phyloP scores from a whole-genome alignment of 2,329 filamentous ascomycete genomes.

The Fusarium luffae region DNA sequence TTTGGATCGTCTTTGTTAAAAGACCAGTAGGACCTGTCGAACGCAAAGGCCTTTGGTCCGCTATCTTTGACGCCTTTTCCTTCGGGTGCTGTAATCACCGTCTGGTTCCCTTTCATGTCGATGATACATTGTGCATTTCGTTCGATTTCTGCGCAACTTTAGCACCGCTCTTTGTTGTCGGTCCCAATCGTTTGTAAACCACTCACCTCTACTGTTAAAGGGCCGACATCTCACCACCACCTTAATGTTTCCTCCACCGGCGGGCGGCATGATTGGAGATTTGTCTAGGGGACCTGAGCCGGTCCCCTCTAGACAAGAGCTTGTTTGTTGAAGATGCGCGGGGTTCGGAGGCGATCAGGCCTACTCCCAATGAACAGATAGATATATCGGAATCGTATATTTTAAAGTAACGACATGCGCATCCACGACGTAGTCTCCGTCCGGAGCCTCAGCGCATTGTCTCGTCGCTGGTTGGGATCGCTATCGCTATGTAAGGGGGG shows the following conservation, averaged over 20 bases:
- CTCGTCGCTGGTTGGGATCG: slow-evolving; percentile 25
- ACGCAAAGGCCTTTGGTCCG: slow-evolving; percentile 87
- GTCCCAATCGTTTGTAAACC: slow-evolving; percentile 1
- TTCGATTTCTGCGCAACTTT: slow-evolving; percentile 75
- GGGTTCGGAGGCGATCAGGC: slow-evolving; percentile 28
- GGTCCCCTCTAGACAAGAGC: slow-evolving; percentile 49
- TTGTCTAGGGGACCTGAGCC: slow-evolving; percentile 50
- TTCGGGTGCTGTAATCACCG: slow-evolving; percentile 80
- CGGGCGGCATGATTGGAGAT: slow-evolving; percentile 54
- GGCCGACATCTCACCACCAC: slow-evolving; percentile 97
- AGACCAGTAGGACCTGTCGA: slow-evolving; percentile 98
- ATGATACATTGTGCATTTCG: slow-evolving; percentile 96
- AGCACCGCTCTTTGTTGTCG: slow-evolving; percentile 24
- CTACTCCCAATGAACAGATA: slow-evolving; percentile 9
- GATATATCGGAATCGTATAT: slow-evolving; percentile 14
- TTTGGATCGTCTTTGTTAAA: slow-evolving; percentile 84
- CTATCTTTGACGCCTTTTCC: slow-evolving; percentile 76
- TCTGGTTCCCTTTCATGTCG: slow-evolving; percentile 94
- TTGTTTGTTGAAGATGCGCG: slow-evolving; percentile 46
- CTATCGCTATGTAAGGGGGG: slow-evolving; percentile 27
- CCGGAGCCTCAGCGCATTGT: slow-evolving; percentile 41
- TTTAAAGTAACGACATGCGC: slow-evolving; percentile 32
- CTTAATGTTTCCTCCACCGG: slow-evolving; percentile 97
- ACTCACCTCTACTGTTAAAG: slow-evolving; percentile 91
- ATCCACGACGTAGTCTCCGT: slow-evolving; percentile 36